Base-by-base conservation (phyloP, 1,284 basidiomycete genomes). In the Leccinum subrobustum region DNA sequence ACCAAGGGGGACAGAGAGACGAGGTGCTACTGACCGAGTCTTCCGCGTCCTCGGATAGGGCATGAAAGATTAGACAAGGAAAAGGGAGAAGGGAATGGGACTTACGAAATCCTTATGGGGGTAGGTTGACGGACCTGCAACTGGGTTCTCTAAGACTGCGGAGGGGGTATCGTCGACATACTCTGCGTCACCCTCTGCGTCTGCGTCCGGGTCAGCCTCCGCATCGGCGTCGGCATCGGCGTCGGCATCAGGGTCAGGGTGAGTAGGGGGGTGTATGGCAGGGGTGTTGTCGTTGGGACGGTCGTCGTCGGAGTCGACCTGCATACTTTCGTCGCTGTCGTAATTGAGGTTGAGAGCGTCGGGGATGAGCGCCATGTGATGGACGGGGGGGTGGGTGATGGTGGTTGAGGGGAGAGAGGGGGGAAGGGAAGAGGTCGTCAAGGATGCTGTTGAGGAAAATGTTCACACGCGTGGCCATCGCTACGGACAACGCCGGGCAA, bases 401-500 rank as follows among this genome's bases (percentile, higher is more conserved):
- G 72, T 70, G 67, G 68, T 69, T 68, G 70, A 69, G 72, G 67
- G 71, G 68, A 67, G 65, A 42, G 64, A 68, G 67, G 69, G 66
- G 66, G 69, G 65, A 60, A 71, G 64, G 67, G 68, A 67, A 70
- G 65, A 83, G 77, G 76, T 83, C 82, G 81, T 81, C 82, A 83
- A 83, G 82, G 77, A 81, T 79, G 75, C 80, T 81, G 83, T 81
- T 85, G 84, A 83, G 82, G 77, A 79, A 80, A 75, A 83, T 81
- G 83, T 82, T 85, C 83, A 79, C 84, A 85, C 83, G 84, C 83
- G 77, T 81, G 82, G 79, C 82, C 78, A 83, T 85, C 83, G 84
- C 83, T 83, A 85, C 84, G 84, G 84, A 83, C 83, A 84, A 85
- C 83, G 83, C 83, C 83, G 83, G 74, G 74, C 76, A 83, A 83